phyloP scores from a whole-genome alignment of 176 grass and related monocot species.

The Triticum aestivum region DNA sequence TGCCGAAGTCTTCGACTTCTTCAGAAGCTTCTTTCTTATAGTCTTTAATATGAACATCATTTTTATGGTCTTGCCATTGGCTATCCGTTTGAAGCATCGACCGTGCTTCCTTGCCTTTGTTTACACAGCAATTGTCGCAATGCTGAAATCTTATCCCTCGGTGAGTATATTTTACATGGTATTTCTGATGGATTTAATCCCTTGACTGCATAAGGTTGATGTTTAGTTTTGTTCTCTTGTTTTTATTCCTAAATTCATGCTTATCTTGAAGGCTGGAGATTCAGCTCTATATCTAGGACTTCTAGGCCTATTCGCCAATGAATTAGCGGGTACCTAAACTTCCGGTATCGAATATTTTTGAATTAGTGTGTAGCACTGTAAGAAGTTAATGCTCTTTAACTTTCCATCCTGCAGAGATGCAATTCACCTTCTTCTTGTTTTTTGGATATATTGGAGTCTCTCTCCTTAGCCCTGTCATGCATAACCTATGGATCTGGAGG shows the following conservation, averaged over 20 bases:
- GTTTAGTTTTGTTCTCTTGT: neutral
- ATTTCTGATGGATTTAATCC: conserved; percentile 19
- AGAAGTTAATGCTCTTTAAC: conserved; percentile 13
- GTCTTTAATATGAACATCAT: conserved; percentile 95
- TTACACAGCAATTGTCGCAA: conserved; percentile 66
- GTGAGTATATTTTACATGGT: conserved; percentile 55
- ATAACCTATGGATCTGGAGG: conserved; percentile 99
- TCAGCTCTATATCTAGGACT: conserved; percentile 95
- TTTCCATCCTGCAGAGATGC: conserved; percentile 81
- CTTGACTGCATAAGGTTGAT: neutral
- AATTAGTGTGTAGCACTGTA: neutral
- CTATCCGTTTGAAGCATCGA: conserved; percentile 71
- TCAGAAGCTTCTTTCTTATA: conserved; percentile 95
- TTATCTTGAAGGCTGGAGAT: conserved; percentile 70
- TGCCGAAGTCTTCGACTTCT: conserved; percentile 94
- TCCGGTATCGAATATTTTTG: neutral
- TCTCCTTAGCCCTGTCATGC: conserved; percentile 95
- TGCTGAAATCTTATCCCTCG: conserved; percentile 96
- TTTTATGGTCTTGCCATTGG: conserved; percentile 92
- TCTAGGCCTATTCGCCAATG: conserved; percentile 82
- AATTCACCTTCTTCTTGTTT: conserved; percentile 92
- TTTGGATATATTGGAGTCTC: conserved; percentile 88
- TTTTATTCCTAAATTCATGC: conserved; percentile 23
- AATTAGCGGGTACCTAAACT: conserved; percentile 69
- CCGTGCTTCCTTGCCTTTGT: conserved; percentile 94